Percentiles rank a stretch among this genome's conserved stretches.
phyloP scores from a whole-genome alignment of 2,329 filamentous ascomycete species.

The Chaetomiaceae sp. region DNA sequence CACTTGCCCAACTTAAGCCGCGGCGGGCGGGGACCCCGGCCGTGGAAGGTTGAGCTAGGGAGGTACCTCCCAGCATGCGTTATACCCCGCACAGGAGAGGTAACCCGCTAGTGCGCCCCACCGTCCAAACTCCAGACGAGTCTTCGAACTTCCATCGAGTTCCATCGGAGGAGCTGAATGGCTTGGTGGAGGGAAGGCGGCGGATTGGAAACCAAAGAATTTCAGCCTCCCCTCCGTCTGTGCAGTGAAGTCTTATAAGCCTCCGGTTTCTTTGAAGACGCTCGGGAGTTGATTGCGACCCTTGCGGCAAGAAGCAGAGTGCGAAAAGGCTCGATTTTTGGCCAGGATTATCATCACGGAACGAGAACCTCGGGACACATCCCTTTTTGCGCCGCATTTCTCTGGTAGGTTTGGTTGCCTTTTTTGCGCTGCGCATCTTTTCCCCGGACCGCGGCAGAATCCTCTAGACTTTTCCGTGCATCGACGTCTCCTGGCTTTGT shows the following conservation, averaged over 20 bases:
- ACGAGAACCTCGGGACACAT: no score
- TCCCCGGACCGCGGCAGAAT: conserved; percentile 9
- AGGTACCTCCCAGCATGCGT: not conserved
- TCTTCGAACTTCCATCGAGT: conserved; percentile 30
- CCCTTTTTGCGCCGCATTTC: not conserved
- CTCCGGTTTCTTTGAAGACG: not conserved
- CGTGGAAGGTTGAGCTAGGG: conserved; percentile 9
- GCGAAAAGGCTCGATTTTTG: not conserved
- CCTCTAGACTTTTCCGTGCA: conserved; percentile 9
- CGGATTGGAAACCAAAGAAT: conserved; percentile 24
- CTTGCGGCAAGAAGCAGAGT: no score
- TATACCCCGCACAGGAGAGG: not conserved
- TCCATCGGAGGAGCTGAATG: conserved; percentile 30
- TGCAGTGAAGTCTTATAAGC: conserved; percentile 23
- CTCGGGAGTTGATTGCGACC: conserved; percentile 9
- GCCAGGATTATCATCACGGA: not conserved
- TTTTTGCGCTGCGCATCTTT: not conserved
- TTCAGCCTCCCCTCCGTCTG: conserved; percentile 24
- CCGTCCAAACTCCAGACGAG: conserved; percentile 29
- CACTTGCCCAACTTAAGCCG: conserved; percentile 10
- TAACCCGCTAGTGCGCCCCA: conserved; percentile 20
- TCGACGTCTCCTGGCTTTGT: not conserved
- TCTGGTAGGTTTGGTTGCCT: conserved; percentile 1
- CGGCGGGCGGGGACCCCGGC: conserved; percentile 10
- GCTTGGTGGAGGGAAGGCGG: conserved; percentile 24